phyloP scores from a whole-genome alignment of 345 rosid species.

The Melastoma malabathricum region DNA sequence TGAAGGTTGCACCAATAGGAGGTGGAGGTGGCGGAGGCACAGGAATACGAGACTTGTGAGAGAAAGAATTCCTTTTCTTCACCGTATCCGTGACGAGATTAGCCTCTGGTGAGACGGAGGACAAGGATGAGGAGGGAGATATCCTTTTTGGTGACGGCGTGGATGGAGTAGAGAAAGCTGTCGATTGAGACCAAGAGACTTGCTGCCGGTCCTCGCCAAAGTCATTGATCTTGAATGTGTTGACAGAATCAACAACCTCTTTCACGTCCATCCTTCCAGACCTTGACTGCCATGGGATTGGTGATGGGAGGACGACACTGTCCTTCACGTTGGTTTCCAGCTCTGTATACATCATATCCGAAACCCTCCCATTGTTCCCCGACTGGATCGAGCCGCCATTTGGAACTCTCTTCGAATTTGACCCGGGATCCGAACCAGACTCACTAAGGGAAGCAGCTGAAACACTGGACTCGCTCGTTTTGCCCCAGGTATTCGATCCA shows the following conservation, averaged over 20 bases:
- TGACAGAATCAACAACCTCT: slow-evolving; percentile 22
- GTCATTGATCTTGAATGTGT: slow-evolving; percentile 17
- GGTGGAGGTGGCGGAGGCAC: slow-evolving; percentile 66
- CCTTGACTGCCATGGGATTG: slow-evolving; percentile 90
- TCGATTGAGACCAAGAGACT: slow-evolving; percentile 13
- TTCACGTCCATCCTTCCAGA: slow-evolving; percentile 56
- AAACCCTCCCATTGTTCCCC: slow-evolving; percentile 11
- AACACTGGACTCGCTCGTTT: slow-evolving; percentile 10
- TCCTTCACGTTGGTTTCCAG: slow-evolving; percentile 17
- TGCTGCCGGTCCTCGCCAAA: slow-evolving; percentile 14
- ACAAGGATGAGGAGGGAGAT: slow-evolving; percentile 25
- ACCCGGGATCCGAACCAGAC: slow-evolving; percentile 6
- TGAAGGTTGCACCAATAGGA: not conserved
- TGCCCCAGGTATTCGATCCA: slow-evolving; percentile 7
- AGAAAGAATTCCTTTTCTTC: slow-evolving; percentile 25
- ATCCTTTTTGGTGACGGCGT: slow-evolving; percentile 27
- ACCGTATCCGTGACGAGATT: slow-evolving; percentile 32
- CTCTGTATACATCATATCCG: slow-evolving; percentile 15
- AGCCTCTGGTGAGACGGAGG: slow-evolving; percentile 22
- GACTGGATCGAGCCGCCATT: slow-evolving; percentile 10
- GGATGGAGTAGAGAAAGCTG: slow-evolving; percentile 5
- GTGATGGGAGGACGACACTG: slow-evolving; percentile 72
- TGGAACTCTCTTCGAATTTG: slow-evolving; percentile 27
- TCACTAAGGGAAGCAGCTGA: slow-evolving; percentile 12
- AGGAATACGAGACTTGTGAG: slow-evolving; percentile 38